Evolutionary conservation across 176 grass and related monocot species (phyloP).

Genomic region (Triticum monococcum): DNA sequence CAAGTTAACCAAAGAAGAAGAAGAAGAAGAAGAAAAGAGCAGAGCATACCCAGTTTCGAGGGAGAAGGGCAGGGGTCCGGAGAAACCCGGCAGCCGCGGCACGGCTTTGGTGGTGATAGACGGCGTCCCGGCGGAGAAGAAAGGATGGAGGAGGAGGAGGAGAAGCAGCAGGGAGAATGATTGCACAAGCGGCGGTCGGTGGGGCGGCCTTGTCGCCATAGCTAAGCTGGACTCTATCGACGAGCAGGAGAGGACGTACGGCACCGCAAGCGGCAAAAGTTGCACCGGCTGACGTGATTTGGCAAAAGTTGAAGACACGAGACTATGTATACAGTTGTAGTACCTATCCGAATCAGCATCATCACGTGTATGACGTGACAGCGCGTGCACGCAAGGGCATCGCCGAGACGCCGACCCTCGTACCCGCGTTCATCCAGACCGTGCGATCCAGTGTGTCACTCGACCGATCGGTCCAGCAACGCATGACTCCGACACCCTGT

Average conservation of each 20-base stretch:
- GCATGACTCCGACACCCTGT: too few relatives aligned
- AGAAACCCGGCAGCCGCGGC: constrained; percentile 1
- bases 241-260: not conserved
- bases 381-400: too few relatives aligned
- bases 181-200: not conserved
- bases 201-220: not conserved
- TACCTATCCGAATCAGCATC: too few relatives aligned
- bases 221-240: not conserved
- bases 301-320: too few relatives aligned
- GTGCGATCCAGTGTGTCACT: too few relatives aligned
- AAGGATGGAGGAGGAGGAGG: not conserved
- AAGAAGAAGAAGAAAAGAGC: not conserved
- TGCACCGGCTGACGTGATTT: not conserved
- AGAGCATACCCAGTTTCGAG: constrained; percentile 21
- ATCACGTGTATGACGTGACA: too few relatives aligned
- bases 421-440: too few relatives aligned
- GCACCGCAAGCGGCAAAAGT: too few relatives aligned
- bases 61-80: constrained; percentile 15
- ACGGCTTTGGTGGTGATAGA: not conserved
- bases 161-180: not conserved
- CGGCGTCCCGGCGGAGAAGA: not conserved
- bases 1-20: not conserved
- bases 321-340: too few relatives aligned
- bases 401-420: too few relatives aligned
- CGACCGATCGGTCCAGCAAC: too few relatives aligned